Conservation (phyloP, 495 filamentous ascomycete genomes). For the Penicillium macrosclerotiorum region DNA sequence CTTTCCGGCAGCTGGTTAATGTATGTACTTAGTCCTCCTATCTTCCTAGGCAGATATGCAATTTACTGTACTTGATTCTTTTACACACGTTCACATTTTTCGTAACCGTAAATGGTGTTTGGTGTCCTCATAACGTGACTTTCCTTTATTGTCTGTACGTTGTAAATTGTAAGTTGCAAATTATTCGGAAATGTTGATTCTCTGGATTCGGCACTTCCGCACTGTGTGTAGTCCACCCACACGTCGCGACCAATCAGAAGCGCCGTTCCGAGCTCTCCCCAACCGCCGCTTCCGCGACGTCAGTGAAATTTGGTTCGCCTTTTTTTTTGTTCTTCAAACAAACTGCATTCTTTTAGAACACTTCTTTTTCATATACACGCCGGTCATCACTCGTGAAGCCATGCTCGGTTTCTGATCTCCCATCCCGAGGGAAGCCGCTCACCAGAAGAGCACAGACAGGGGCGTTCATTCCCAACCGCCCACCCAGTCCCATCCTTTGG, state of each 20-base stretch:
- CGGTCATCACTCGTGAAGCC: neutral
- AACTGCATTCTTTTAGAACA: conserved; percentile 8
- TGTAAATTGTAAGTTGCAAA: too few species aligned
- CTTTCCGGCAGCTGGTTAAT: conserved; percentile 42
- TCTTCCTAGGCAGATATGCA: conserved; percentile 19
- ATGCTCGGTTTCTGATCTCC: conserved; percentile 27
- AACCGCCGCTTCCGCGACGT: conserved; percentile 41
- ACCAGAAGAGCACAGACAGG: conserved; percentile 28
- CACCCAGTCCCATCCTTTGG: conserved; percentile 3
- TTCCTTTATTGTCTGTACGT: too few species aligned
- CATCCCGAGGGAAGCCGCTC: conserved; percentile 25
- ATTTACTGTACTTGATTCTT: conserved; percentile 7
- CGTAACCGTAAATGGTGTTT: too few species aligned
- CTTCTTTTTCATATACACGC: conserved; percentile 1
- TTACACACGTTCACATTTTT: too few species aligned
- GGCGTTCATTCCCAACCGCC: conserved; percentile 9
- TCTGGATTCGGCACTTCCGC: too few species aligned
- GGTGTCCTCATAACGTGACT: too few species aligned
- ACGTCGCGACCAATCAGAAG: conserved; percentile 31
- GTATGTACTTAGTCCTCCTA: conserved; percentile 45
- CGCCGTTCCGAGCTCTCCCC: conserved; percentile 21
- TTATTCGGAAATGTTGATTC: too few species aligned
- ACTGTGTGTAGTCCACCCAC: conserved; percentile 7
- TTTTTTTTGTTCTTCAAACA: conserved; percentile 7
- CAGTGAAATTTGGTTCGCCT: conserved; percentile 18